These are phyloP conservation scores for Tagetes erecta DNA, from an alignment of 129 eudicot species.

Conservation along the genomic window DNA sequence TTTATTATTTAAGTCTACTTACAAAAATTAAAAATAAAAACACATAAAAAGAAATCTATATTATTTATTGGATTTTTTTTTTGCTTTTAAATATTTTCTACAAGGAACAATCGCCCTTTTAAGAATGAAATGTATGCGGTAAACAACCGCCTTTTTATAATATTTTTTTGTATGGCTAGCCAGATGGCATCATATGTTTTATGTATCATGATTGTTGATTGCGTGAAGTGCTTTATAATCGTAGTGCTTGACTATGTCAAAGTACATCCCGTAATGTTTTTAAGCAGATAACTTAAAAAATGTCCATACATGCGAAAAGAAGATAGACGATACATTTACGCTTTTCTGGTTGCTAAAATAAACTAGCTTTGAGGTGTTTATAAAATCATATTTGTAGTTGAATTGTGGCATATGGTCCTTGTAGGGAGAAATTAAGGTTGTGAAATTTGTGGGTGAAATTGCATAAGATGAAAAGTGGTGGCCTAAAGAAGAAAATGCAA, in stretches of 20 bases:
- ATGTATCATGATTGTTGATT: background rate
- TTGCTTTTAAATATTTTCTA: background rate
- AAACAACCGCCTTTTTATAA: background rate
- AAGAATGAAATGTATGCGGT: background rate
- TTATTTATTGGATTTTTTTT: background rate
- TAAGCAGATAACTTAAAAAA: background rate
- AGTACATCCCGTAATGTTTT: background rate
- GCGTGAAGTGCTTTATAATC: background rate
- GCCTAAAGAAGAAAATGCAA: constrained; percentile 22
- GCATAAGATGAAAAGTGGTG: constrained; percentile 33
- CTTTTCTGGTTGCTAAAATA: background rate
- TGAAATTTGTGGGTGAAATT: background rate
- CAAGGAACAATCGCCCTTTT: background rate
- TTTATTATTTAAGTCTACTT: background rate
- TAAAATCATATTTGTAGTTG: background rate
- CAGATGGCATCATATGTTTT: background rate
- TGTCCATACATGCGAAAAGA: background rate
- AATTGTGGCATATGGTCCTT: constrained; percentile 2
- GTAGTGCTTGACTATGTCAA: background rate
- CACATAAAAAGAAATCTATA: background rate
- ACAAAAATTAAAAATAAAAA: background rate
- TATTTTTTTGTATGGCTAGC: background rate
- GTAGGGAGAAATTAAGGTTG: background rate
- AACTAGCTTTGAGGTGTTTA: background rate
- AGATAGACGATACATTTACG: background rate